Conservation (phyloP, 1,139 yeast genomes). For the Kazachstania sp. region DNA sequence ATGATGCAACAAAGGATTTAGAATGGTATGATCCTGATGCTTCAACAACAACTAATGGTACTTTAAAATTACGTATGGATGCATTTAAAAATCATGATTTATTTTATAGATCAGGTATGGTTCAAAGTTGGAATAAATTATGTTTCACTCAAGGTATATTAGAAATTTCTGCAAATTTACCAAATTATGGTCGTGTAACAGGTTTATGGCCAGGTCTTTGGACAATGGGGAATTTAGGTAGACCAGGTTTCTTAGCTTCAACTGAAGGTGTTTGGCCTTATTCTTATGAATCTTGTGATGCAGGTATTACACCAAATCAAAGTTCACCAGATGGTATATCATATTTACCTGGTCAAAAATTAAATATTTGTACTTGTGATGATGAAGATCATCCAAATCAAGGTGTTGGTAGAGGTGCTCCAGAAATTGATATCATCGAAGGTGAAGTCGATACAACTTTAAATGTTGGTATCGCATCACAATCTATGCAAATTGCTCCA, state of each 20-base stretch:
- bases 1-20: slow-evolving; percentile 71
- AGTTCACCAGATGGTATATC: slow-evolving; percentile 74
- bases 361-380: slow-evolving; percentile 60
- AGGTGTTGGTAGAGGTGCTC: slow-evolving; percentile 80
- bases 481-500: slow-evolving; percentile 78
- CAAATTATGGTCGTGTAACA: slow-evolving; percentile 57
- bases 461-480: slow-evolving; percentile 63
- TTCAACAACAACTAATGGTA: slow-evolving; percentile 56
- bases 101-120: slow-evolving; percentile 77
- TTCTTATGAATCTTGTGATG: slow-evolving; percentile 70
- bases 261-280: slow-evolving; percentile 90
- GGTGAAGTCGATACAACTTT: slow-evolving; percentile 49
- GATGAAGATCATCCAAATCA: slow-evolving; percentile 73
- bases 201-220: slow-evolving; percentile 90
- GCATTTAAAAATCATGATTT: slow-evolving; percentile 64
- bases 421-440: slow-evolving; percentile 80
- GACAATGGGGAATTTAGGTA: slow-evolving; percentile 78
- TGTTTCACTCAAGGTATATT: slow-evolving; percentile 72
- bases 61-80: slow-evolving; percentile 58
- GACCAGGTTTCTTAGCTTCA: slow-evolving; percentile 72
- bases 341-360: slow-evolving; percentile 67
- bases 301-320: slow-evolving; percentile 83
- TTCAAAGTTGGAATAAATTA: slow-evolving; percentile 75
- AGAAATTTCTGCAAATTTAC: slow-evolving; percentile 62
- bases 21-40: slow-evolving; percentile 92